Percentiles rank a stretch among this genome's conserved stretches.
These are phyloP conservation scores for Raffaelea albimanens DNA, from an alignment of 2,329 filamentous ascomycete genomes.

Conservation along the genomic window DNA sequence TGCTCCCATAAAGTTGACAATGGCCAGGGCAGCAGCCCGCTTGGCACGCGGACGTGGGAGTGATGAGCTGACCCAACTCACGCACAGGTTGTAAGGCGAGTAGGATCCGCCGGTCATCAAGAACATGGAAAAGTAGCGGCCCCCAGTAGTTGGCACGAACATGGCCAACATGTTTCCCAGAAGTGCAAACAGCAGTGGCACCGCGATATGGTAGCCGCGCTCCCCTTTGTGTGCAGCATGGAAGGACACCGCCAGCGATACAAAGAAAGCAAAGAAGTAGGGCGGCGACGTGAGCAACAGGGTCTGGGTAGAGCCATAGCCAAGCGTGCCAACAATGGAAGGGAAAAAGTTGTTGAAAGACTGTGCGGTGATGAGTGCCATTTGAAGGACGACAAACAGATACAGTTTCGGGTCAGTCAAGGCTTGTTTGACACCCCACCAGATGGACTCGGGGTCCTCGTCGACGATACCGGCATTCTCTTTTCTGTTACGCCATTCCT, in stretches of 20 bases:
- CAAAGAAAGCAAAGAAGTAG: not conserved
- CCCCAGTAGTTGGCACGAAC: not conserved
- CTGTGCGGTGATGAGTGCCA: slow-evolving; percentile 39
- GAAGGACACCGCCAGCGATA: not conserved
- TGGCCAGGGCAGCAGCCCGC: not conserved
- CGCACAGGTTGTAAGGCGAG: not conserved
- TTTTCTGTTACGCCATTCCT: slow-evolving; percentile 11
- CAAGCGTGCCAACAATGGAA: slow-evolving; percentile 51
- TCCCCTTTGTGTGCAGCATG: not conserved
- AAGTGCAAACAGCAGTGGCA: not conserved
- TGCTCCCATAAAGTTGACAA: not conserved
- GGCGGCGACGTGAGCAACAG: slow-evolving; percentile 43
- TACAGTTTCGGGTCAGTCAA: slow-evolving; percentile 31
- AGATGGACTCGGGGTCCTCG: slow-evolving; percentile 10
- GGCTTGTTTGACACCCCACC: slow-evolving; percentile 17
- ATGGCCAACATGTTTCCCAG: not conserved
- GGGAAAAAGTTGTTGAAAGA: slow-evolving; percentile 60
- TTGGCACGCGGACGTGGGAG: not conserved
- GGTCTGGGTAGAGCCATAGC: slow-evolving; percentile 43
- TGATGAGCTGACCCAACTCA: not conserved
- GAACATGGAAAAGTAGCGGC: not conserved
- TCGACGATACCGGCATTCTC: slow-evolving; percentile 17
- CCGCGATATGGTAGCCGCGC: not conserved
- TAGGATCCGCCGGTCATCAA: not conserved
- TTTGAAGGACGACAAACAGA: slow-evolving; percentile 44